These are phyloP conservation scores for Zoysia pacifica DNA, from an alignment of 176 grass and related monocot genomes.

Conservation along the genomic window DNA sequence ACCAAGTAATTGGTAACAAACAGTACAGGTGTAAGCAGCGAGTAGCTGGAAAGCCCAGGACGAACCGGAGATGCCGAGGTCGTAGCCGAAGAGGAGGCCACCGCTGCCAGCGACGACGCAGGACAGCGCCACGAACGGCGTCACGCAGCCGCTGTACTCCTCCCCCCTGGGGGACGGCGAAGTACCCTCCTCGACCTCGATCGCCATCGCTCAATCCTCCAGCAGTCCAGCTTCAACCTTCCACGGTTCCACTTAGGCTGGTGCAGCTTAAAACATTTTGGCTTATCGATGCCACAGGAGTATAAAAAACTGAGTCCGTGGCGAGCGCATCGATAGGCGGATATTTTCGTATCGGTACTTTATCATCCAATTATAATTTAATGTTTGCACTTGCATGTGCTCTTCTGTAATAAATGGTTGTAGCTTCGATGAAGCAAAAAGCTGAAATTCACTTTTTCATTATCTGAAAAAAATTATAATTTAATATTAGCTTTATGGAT, in stretches of 20 bases:
- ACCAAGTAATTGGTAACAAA: background rate
- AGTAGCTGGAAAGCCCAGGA: background rate
- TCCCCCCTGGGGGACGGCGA: slow-evolving; percentile 8
- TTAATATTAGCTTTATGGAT: too few species aligned
- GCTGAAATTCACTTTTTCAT: too few species aligned
- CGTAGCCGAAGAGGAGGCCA: slow-evolving; percentile 92
- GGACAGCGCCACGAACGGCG: slow-evolving; percentile 65
- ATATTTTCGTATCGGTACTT: too few species aligned
- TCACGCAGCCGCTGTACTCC: slow-evolving; percentile 68
- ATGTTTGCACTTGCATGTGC: too few species aligned
- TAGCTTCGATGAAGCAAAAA: too few species aligned
- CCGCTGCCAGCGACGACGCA: slow-evolving; percentile 81
- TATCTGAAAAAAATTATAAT: too few species aligned
- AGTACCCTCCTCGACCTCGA: slow-evolving; percentile 20
- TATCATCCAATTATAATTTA: too few species aligned
- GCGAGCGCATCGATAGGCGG: too few species aligned
- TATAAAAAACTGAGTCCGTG: too few species aligned
- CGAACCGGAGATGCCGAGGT: slow-evolving; percentile 81
- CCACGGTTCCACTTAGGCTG: background rate
- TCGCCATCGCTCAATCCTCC: slow-evolving; percentile 34
- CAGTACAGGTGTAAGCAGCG: background rate
- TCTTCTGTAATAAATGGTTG: too few species aligned
- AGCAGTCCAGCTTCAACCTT: background rate
- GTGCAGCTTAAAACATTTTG: background rate
- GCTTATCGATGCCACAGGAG: too few species aligned